These are phyloP conservation scores for Colletotrichum destructivum DNA, from an alignment of 2,329 filamentous ascomycete genomes.

Conservation along the genomic window DNA sequence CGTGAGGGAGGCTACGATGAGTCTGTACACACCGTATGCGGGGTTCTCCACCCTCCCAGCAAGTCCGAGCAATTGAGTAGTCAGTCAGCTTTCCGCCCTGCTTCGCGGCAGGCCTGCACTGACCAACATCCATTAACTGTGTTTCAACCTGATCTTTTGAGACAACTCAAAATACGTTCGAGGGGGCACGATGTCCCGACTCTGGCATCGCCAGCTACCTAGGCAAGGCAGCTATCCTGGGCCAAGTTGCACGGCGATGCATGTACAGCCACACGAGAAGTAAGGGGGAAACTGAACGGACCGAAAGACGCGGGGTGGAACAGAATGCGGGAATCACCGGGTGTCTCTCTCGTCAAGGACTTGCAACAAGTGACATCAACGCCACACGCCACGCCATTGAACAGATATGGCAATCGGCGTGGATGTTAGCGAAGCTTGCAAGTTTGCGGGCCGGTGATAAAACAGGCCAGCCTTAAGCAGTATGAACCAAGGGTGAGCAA, in stretches of 20 bases:
- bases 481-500: not conserved
- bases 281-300: not conserved
- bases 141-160: conserved; percentile 37
- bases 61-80: conserved; percentile 1
- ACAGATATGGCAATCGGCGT: not conserved
- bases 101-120: conserved; percentile 40
- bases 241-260: conserved; percentile 12
- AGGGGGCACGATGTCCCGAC: not conserved
- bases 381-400: not conserved
- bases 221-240: conserved; percentile 15
- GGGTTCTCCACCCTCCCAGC: conserved; percentile 30
- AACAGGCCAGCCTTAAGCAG: not conserved
- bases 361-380: not conserved
- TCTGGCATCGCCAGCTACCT: not conserved
- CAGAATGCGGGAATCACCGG: not conserved
- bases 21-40: conserved; percentile 31
- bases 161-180: conserved; percentile 34
- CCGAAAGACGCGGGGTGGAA: not conserved
- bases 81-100: conserved; percentile 34
- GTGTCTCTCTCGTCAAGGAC: not conserved
- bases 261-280: not conserved
- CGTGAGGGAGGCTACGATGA: conserved; percentile 30
- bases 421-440: not conserved
- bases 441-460: not conserved
- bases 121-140: conserved; percentile 13